Conservation (phyloP, 1,284 basidiomycete species). For the Cerrena zonata region DNA sequence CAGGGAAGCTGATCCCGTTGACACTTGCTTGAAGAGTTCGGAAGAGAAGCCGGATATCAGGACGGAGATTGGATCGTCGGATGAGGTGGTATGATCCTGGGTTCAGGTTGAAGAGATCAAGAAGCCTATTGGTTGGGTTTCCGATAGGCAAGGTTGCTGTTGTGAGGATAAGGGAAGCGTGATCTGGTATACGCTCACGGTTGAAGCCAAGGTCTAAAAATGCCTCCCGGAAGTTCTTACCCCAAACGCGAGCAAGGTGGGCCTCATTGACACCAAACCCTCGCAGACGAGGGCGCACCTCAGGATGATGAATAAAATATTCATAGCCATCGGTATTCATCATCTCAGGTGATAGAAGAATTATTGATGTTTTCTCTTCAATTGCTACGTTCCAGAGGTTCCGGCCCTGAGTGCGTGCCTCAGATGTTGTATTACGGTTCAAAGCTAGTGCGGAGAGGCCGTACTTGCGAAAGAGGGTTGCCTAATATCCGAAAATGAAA, state of each 20-base stretch:
- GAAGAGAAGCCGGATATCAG: conserved; percentile 12
- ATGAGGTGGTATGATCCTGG: conserved; percentile 12
- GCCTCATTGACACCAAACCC: conserved; percentile 18
- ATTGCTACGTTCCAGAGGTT: conserved; percentile 18
- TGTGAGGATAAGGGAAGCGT: conserved; percentile 7
- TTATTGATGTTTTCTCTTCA: conserved; percentile 9
- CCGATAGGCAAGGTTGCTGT: conserved; percentile 11
- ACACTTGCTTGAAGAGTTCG: conserved; percentile 5
- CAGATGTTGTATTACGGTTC: conserved; percentile 19
- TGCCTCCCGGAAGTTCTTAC: conserved; percentile 15
- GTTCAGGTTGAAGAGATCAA: conserved; percentile 11
- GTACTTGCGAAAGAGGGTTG: neutral
- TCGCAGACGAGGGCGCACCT: conserved; percentile 9
- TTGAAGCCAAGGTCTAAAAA: conserved; percentile 17
- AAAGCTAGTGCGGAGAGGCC: conserved; percentile 15
- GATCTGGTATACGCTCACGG: conserved; percentile 11
- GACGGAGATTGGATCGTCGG: conserved; percentile 13
- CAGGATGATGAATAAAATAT: conserved; percentile 10
- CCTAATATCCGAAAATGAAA: too few species aligned
- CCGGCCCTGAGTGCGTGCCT: conserved; percentile 12
- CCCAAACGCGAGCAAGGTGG: conserved; percentile 21
- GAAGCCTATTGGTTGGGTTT: conserved; percentile 10
- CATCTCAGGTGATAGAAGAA: conserved; percentile 28
- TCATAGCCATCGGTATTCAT: conserved; percentile 17
- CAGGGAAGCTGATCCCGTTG: conserved; percentile 8